phyloP scores from a whole-genome alignment of 352 stramenopile genomes.

The Phytophthora meadii region DNA sequence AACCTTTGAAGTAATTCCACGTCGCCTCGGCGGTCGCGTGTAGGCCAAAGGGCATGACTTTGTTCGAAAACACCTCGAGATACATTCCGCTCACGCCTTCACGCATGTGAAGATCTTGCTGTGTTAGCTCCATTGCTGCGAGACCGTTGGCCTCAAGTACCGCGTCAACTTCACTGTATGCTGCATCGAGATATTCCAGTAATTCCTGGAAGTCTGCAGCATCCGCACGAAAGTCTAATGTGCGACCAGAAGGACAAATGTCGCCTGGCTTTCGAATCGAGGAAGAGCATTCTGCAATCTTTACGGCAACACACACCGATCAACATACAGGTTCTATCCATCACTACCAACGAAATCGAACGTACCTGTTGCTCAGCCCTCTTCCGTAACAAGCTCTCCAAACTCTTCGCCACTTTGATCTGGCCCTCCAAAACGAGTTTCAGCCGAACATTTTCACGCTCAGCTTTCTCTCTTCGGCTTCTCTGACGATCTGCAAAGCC shows the following conservation, averaged over 20 bases:
- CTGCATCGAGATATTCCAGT: constrained; percentile 27
- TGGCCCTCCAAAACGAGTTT: constrained; percentile 52
- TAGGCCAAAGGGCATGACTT: constrained; percentile 38
- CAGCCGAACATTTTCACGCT: constrained; percentile 41
- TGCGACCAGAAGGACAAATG: constrained; percentile 5
- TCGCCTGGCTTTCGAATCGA: constrained; percentile 12
- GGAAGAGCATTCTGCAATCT: constrained; percentile 17
- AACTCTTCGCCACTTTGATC: constrained; percentile 52
- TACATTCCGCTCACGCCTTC: constrained; percentile 33
- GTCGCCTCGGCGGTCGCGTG: constrained; percentile 31
- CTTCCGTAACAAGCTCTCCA: constrained; percentile 47
- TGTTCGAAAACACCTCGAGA: constrained; percentile 42
- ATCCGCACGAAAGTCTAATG: constrained; percentile 21
- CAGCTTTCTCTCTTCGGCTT: constrained; percentile 14
- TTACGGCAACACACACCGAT: constrained; percentile 5
- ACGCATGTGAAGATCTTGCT: constrained; percentile 37
- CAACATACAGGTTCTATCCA: not conserved
- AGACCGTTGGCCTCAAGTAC: constrained; percentile 38
- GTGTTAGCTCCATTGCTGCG: constrained; percentile 26
- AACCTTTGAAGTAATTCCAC: constrained; percentile 47
- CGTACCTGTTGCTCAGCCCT: constrained; percentile 25
- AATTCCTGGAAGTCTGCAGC: constrained; percentile 24
- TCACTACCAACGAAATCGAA: constrained; percentile 35
- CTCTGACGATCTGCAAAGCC: constrained; percentile 26
- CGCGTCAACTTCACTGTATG: constrained; percentile 31